These are phyloP conservation scores for Candida pini DNA, from an alignment of 805 yeast species.

Conservation along the genomic window DNA sequence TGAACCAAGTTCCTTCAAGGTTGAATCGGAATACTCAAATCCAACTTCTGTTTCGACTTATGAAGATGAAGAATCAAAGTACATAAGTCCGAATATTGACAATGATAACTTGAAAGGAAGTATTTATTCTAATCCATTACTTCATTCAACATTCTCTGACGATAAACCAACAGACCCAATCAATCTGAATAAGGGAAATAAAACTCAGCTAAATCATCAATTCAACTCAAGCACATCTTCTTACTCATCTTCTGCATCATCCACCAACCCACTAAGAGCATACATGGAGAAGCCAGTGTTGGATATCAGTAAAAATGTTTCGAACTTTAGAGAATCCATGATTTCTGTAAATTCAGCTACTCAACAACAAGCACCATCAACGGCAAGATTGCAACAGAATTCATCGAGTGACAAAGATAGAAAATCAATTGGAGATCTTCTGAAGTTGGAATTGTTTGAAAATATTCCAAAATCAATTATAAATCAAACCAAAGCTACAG, in stretches of 20 bases:
- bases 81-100: background rate
- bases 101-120: slow-evolving; percentile 9
- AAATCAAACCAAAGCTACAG: too few species aligned
- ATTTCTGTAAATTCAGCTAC: slow-evolving; percentile 6
- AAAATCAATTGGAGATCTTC: slow-evolving; percentile 7
- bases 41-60: slow-evolving; percentile 27
- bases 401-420: background rate
- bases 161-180: slow-evolving; percentile 16
- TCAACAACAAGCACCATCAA: background rate
- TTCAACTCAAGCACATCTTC: too few species aligned
- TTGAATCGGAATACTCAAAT: slow-evolving; percentile 27
- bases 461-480: background rate
- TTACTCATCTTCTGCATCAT: slow-evolving; percentile 10
- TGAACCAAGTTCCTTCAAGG: slow-evolving; percentile 23
- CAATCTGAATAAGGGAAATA: slow-evolving; percentile 5
- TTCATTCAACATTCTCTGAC: slow-evolving; percentile 12
- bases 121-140: slow-evolving; percentile 18
- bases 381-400: background rate
- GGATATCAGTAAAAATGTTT: slow-evolving; percentile 38
- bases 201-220: too few species aligned
- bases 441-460: slow-evolving; percentile 5
- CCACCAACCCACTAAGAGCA: slow-evolving; percentile 47
- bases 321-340: slow-evolving; percentile 33
- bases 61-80: slow-evolving; percentile 1
- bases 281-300: slow-evolving; percentile 41